Conservation (phyloP, 352 stramenopile species). For the Pythium rishiriense region DNA sequence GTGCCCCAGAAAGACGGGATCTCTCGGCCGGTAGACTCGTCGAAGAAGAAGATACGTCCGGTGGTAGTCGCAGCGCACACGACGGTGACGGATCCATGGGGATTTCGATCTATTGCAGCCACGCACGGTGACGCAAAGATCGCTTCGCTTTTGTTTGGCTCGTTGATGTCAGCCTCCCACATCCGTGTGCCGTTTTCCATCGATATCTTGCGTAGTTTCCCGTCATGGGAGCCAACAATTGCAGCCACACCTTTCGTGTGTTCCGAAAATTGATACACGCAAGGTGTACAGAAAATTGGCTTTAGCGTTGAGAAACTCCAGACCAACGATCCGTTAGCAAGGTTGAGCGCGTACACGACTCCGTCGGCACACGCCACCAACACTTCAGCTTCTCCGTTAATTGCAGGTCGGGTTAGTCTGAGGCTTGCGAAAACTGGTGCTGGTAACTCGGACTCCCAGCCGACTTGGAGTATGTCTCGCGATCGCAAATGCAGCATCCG, state of each 20-base stretch:
- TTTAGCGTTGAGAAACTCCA: slow-evolving; percentile 48
- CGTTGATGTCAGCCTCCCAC: slow-evolving; percentile 33
- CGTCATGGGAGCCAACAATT: slow-evolving; percentile 60
- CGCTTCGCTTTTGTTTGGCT: slow-evolving; percentile 9
- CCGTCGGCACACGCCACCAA: slow-evolving; percentile 55
- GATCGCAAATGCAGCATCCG: neutral
- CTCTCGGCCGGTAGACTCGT: slow-evolving; percentile 41
- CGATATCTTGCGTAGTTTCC: slow-evolving; percentile 42
- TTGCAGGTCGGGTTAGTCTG: neutral
- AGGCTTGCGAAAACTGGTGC: slow-evolving; percentile 60
- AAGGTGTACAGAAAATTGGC: slow-evolving; percentile 62
- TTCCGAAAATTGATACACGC: slow-evolving; percentile 27
- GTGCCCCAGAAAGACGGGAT: slow-evolving; percentile 10
- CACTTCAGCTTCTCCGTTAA: slow-evolving; percentile 21
- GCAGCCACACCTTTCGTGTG: neutral
- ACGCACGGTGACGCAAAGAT: slow-evolving; percentile 54
- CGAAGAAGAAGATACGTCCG: slow-evolving; percentile 40
- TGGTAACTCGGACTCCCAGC: slow-evolving; percentile 27
- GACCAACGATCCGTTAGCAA: slow-evolving; percentile 22
- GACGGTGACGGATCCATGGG: neutral
- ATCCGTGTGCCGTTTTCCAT: slow-evolving; percentile 30
- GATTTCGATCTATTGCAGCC: neutral
- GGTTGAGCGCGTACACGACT: slow-evolving; percentile 39
- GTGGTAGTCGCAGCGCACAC: slow-evolving; percentile 44
- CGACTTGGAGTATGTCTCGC: neutral